Evolutionary conservation across 2,329 filamentous ascomycete genomes (phyloP).

Genomic region (Metarhizium anisopliae): DNA sequence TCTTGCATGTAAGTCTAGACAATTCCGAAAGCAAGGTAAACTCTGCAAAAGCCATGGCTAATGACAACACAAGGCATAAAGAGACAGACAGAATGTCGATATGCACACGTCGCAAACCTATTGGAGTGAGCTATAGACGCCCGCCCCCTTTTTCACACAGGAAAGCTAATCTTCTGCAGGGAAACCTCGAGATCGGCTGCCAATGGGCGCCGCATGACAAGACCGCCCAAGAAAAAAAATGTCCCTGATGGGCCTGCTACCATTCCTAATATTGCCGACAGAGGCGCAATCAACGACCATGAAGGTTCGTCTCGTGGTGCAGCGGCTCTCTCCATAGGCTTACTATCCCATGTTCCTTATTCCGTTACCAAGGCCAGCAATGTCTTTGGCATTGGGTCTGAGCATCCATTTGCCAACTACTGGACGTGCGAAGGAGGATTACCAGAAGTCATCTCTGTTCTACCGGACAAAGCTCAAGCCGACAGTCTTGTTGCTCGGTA

Average conservation of each 20-base stretch:
- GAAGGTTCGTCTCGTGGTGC: slow-evolving; percentile 38
- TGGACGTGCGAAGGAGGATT: slow-evolving; percentile 74
- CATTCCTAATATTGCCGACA: slow-evolving; percentile 48
- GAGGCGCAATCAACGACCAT: slow-evolving; percentile 37
- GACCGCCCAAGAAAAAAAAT: slow-evolving; percentile 45
- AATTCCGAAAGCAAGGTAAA: background rate
- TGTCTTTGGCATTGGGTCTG: slow-evolving; percentile 71
- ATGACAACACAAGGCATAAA: slow-evolving; percentile 53
- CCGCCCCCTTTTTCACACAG: background rate
- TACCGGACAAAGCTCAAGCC: slow-evolving; percentile 68
- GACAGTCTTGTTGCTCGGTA: slow-evolving; percentile 59
- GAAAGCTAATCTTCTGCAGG: slow-evolving; percentile 24
- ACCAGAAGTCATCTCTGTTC: slow-evolving; percentile 63
- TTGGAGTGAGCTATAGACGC: slow-evolving; percentile 51
- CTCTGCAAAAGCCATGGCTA: slow-evolving; percentile 7
- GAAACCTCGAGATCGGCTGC: slow-evolving; percentile 47
- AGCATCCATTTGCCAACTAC: slow-evolving; percentile 76
- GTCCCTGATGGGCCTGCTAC: slow-evolving; percentile 27
- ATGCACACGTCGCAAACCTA: slow-evolving; percentile 67
- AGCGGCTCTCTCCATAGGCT: slow-evolving; percentile 46
- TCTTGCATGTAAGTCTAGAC: slow-evolving; percentile 45
- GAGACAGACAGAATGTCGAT: slow-evolving; percentile 65
- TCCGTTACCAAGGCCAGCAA: slow-evolving; percentile 63
- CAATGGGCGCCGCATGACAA: slow-evolving; percentile 47
- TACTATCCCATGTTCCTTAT: slow-evolving; percentile 66